Evolutionary conservation across 2,329 filamentous ascomycete genomes (phyloP).

Genomic region (Ilyonectria destructans): DNA sequence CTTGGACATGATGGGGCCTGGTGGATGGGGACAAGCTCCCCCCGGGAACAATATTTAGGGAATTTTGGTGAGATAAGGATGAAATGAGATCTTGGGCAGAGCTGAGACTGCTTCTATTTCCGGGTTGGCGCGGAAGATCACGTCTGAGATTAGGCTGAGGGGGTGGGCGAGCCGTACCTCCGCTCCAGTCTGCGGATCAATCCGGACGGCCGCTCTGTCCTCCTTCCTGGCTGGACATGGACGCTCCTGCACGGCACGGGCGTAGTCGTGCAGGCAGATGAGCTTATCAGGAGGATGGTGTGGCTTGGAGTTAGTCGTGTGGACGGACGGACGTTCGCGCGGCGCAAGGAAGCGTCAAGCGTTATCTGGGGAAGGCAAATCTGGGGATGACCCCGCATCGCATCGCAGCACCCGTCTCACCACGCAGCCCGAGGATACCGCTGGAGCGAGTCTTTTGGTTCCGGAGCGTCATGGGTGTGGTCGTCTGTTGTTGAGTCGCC

Average conservation of each 20-base stretch:
- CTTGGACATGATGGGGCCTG: slow-evolving; percentile 47
- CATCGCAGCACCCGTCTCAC: slow-evolving; percentile 24
- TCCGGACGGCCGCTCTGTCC: slow-evolving; percentile 2
- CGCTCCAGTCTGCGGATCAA: slow-evolving; percentile 5
- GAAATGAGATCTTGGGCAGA: slow-evolving; percentile 19
- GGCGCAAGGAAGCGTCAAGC: slow-evolving; percentile 7
- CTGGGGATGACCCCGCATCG: slow-evolving; percentile 31
- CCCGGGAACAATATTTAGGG: slow-evolving; percentile 3
- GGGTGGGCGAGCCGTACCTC: slow-evolving; percentile 13
- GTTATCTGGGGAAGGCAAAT: slow-evolving; percentile 31
- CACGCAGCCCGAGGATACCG: slow-evolving; percentile 6
- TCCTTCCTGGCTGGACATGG: background rate
- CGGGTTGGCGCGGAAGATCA: slow-evolving; percentile 28
- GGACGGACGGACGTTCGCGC: slow-evolving; percentile 3
- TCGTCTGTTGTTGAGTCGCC: slow-evolving; percentile 1
- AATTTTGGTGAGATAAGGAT: slow-evolving; percentile 12
- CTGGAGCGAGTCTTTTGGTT: slow-evolving; percentile 18
- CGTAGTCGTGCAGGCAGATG: slow-evolving; percentile 3
- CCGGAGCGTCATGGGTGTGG: slow-evolving; percentile 7
- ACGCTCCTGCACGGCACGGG: slow-evolving; percentile 1
- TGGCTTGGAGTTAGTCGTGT: slow-evolving; percentile 17
- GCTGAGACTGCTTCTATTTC: slow-evolving; percentile 18
- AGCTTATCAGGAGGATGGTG: slow-evolving; percentile 27
- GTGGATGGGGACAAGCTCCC: slow-evolving; percentile 42
- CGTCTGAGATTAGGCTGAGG: slow-evolving; percentile 28